Evolutionary conservation across 129 eudicot species (phyloP), one percentile per base, ranked within the genome.

Genomic region (Chrysanthemum makinoi): DNA sequence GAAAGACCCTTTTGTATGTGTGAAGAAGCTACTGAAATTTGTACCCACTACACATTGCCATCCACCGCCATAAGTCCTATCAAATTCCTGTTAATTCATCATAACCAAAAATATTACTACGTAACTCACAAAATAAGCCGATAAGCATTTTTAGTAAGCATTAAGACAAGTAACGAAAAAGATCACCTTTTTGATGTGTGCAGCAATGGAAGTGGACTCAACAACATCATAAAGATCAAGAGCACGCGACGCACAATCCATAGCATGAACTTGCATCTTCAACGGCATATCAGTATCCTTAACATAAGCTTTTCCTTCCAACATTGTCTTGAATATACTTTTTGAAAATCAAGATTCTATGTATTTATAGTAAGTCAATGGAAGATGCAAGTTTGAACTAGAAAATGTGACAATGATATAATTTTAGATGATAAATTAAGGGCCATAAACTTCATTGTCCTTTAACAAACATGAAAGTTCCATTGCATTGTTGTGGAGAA

Each of bases 31-130:
- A 44, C 90, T 79, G 47, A 85, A 85, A 69, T 79, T 79, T 72
- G 86, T 76, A 15, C 89, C 89, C 73, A 85, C 89, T 43, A 85
- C 89, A 65, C 89, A 85, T 53, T 85, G 84, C 86, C 90, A 85
- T 76, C 86, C 86, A 61, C 75, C 9, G 50, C 86, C 90, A 82
- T 85, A 85, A 68, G 60, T 62, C 75, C 72, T 48, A 68, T 85
- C 90, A 80, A 85, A 85, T 26, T 85, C 87, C 87, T 85, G 82
- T 20, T 20, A n/a, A 52, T 22, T 28, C 66, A 52, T 13, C 57
- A 70, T 65, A 54, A 16, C 46, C 47, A 72, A 30, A 67, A 24
- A 61, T 47, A 22, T 22, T 43, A n/a, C n/a, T n/a, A n/a, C n/a
- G n/a, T n/a, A n/a, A 39, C 44, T 5, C 52, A 68, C 62, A 39